phyloP scores from a whole-genome alignment of 495 filamentous ascomycete genomes.

The Aspergillus leporis region DNA sequence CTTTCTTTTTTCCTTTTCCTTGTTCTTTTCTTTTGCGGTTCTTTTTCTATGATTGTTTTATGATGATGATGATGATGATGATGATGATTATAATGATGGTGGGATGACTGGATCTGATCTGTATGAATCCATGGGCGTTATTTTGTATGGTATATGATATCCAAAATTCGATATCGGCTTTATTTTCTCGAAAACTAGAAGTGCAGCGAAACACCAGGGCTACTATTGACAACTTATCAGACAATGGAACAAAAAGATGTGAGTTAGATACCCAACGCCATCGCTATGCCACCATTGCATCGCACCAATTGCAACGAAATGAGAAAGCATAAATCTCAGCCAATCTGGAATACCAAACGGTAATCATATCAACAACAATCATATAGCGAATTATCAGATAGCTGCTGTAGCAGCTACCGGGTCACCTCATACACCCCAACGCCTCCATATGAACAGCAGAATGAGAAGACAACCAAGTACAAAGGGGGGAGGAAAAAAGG shows the following conservation, averaged over 20 bases:
- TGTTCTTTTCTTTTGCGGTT: not conserved
- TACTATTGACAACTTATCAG: slow-evolving; percentile 2
- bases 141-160: slow-evolving; percentile 1
- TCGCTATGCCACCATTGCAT: slow-evolving; percentile 42
- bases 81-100: too few species aligned
- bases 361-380: not conserved
- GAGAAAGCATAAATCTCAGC: slow-evolving; percentile 10
- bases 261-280: slow-evolving; percentile 32
- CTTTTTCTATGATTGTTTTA: slow-evolving; percentile 8
- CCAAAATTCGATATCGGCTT: not conserved
- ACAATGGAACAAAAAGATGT: not conserved
- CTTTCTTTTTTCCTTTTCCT: slow-evolving; percentile 7
- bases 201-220: not conserved
- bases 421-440: not conserved
- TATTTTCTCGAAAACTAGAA: not conserved
- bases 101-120: not conserved
- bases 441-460: slow-evolving; percentile 1
- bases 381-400: not conserved
- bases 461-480: not conserved
- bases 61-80: not conserved
- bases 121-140: not conserved
- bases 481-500: not conserved
- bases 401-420: not conserved
- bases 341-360: not conserved
- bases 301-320: slow-evolving; percentile 24